phyloP scores from a whole-genome alignment of 2,329 filamentous ascomycete genomes.

The Xylaria sp. region DNA sequence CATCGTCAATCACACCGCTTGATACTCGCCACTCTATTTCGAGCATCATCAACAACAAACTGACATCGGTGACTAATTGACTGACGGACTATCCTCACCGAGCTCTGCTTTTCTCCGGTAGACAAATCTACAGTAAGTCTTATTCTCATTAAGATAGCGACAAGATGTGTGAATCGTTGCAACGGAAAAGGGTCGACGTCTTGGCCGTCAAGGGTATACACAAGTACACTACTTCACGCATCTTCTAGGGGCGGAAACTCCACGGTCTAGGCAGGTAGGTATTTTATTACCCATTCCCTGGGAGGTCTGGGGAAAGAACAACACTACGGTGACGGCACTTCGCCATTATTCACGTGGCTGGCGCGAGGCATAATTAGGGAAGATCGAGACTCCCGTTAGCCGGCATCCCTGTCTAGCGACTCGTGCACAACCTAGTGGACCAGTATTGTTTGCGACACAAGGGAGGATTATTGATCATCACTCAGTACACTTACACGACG shows the following conservation, averaged over 20 bases:
- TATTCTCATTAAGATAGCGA: conserved; percentile 1
- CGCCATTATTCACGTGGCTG: conserved; percentile 31
- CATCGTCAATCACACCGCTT: conserved; percentile 33
- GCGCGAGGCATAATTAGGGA: conserved; percentile 28
- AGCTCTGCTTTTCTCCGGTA: no score
- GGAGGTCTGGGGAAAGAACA: conserved; percentile 25
- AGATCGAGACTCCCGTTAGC: conserved; percentile 24
- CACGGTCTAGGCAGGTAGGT: background rate
- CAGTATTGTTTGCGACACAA: background rate
- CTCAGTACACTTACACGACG: background rate
- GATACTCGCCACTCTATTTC: conserved; percentile 36
- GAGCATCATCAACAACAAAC: conserved; percentile 14
- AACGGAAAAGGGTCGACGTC: background rate
- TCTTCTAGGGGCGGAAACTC: background rate
- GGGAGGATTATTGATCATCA: background rate
- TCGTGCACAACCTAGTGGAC: background rate
- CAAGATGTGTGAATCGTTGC: background rate
- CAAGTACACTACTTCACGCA: background rate
- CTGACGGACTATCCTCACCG: background rate
- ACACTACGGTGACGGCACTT: conserved; percentile 29
- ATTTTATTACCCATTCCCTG: conserved; percentile 14
- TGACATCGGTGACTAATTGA: conserved; percentile 1
- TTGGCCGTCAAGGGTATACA: background rate
- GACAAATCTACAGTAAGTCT: background rate
- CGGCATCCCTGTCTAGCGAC: conserved; percentile 25